Evolutionary conservation across 306 rosid species (phyloP).

Genomic region (Abrus precatorius): DNA sequence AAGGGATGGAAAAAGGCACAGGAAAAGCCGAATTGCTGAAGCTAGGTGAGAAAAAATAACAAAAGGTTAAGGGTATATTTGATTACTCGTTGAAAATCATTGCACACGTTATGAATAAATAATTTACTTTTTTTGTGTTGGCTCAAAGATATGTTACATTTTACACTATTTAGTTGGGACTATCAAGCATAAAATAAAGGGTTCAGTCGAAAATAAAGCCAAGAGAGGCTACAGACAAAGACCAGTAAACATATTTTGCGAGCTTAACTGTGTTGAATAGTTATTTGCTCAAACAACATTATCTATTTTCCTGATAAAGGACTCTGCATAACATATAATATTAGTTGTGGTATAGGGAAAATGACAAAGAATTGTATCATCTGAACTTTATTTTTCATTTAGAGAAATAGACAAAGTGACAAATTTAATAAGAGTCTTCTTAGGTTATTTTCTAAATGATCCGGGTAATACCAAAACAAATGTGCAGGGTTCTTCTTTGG

Average conservation of each 20-base stretch:
- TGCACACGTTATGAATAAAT: too few species aligned
- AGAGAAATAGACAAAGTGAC: neutral
- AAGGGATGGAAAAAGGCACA: constrained; percentile 20
- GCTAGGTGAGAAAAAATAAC: constrained; percentile 18
- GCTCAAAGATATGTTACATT: too few species aligned
- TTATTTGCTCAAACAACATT: constrained; percentile 33
- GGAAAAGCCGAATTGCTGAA: constrained; percentile 24
- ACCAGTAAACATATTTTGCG: constrained; percentile 6
- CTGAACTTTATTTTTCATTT: constrained; percentile 19
- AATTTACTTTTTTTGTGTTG: too few species aligned
- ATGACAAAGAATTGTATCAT: constrained; percentile 35
- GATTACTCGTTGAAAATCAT: too few species aligned
- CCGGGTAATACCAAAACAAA: constrained; percentile 50
- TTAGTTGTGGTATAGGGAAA: neutral
- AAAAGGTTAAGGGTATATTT: too few species aligned
- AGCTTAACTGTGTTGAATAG: neutral
- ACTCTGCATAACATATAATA: neutral
- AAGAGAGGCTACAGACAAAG: constrained; percentile 10
- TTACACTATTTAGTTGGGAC: too few species aligned
- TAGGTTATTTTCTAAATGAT: constrained; percentile 46
- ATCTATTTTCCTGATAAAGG: constrained; percentile 24
- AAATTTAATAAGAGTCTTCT: constrained; percentile 4
- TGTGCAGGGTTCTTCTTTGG: constrained; percentile 57
- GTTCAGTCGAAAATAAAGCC: neutral
- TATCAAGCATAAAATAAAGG: neutral